Conservation (phyloP, 2,329 filamentous ascomycete genomes). For the Fusarium luffae region DNA sequence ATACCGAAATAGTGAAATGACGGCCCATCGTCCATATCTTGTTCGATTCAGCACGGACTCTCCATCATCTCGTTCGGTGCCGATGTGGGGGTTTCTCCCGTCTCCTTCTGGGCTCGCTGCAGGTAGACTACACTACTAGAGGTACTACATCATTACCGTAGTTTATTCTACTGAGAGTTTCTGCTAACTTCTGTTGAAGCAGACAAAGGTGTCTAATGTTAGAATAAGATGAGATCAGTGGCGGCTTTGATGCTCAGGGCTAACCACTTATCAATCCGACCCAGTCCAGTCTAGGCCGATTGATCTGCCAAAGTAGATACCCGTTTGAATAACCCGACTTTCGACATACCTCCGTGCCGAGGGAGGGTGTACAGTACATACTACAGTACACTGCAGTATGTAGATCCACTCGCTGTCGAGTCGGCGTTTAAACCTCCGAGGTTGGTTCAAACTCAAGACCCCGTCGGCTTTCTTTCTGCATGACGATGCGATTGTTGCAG, state of each 20-base stretch:
- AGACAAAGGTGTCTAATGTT: background rate
- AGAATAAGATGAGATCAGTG: conserved; percentile 23
- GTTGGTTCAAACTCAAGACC: conserved; percentile 10
- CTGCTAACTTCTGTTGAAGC: background rate
- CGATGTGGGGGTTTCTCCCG: conserved; percentile 22
- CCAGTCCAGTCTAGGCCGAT: conserved; percentile 4
- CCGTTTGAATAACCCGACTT: conserved; percentile 15
- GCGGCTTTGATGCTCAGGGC: conserved; percentile 3
- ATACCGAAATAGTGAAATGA: conserved; percentile 11
- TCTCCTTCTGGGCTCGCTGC: background rate
- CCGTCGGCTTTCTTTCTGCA: conserved; percentile 18
- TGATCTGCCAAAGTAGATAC: conserved; percentile 1
- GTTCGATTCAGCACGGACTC: background rate
- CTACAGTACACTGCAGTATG: background rate
- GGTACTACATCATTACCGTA: background rate
- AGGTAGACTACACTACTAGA: background rate
- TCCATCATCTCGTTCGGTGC: conserved; percentile 30
- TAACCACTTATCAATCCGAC: background rate
- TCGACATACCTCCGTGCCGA: conserved; percentile 35
- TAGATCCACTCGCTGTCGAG: conserved; percentile 21
- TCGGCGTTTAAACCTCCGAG: conserved; percentile 40
- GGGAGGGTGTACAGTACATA: conserved; percentile 2
- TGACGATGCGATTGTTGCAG: background rate
- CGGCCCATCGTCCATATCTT: conserved; percentile 2
- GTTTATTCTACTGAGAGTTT: background rate